These are phyloP conservation scores for Tetragonia tetragonoides DNA, from an alignment of 148 eudicot species.

Conservation along the genomic window DNA sequence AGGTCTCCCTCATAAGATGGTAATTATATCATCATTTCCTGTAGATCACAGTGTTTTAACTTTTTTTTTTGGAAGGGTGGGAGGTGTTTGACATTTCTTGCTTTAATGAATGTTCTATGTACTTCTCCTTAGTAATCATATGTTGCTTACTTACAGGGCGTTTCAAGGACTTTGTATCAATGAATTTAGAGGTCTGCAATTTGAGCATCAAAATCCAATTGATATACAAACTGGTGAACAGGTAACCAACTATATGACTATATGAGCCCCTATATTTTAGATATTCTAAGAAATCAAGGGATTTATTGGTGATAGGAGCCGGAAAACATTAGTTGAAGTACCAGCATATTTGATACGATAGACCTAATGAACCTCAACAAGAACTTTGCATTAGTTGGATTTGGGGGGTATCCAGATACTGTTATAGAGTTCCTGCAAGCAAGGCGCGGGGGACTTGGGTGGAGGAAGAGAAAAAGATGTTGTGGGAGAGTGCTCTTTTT, in stretches of 20 bases:
- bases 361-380: neutral
- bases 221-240: slow-evolving; percentile 94
- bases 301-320: neutral
- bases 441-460: no score
- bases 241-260: slow-evolving; percentile 36
- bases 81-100: neutral
- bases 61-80: neutral
- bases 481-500: no score
- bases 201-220: slow-evolving; percentile 75
- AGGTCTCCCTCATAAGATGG: slow-evolving; percentile 96
- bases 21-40: slow-evolving; percentile 25
- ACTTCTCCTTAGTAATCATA: neutral
- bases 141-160: slow-evolving; percentile 55
- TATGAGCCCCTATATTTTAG: neutral
- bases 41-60: neutral
- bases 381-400: no score
- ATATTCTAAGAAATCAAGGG: neutral
- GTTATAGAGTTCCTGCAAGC: no score
- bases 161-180: slow-evolving; percentile 99
- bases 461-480: no score
- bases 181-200: slow-evolving; percentile 84
- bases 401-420: no score
- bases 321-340: neutral
- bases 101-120: neutral
- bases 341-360: neutral